These are phyloP conservation scores for Purshia tridentata DNA, from an alignment of 306 rosid species.

Conservation along the genomic window DNA sequence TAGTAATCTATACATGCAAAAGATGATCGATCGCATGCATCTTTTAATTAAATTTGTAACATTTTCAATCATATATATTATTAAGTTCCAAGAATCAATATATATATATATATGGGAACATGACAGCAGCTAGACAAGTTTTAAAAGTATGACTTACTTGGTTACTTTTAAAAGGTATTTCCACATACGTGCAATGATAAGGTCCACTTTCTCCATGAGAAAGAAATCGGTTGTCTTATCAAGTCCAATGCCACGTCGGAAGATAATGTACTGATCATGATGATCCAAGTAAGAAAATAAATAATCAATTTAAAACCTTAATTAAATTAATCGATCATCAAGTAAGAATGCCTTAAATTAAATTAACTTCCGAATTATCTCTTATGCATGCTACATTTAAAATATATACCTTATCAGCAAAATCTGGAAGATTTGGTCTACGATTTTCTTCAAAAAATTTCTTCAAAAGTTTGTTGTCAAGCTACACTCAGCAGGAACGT, in stretches of 20 bases:
- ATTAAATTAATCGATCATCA: too few relatives aligned
- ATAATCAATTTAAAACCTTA: too few relatives aligned
- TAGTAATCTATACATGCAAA: too few relatives aligned
- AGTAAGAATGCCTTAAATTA: neutral
- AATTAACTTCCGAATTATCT: neutral
- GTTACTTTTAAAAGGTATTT: slow-evolving; percentile 58
- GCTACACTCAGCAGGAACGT: slow-evolving; percentile 50
- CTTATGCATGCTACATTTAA: slow-evolving; percentile 15
- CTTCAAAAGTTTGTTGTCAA: slow-evolving; percentile 77
- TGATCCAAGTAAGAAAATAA: slow-evolving; percentile 22
- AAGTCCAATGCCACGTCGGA: slow-evolving; percentile 85
- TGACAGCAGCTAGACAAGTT: too few relatives aligned
- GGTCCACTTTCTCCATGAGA: slow-evolving; percentile 91
- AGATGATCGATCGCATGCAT: too few relatives aligned
- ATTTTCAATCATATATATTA: too few relatives aligned
- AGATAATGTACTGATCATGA: slow-evolving; percentile 64
- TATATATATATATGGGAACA: too few relatives aligned
- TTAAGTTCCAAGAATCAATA: too few relatives aligned
- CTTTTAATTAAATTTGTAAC: too few relatives aligned
- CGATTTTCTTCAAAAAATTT: slow-evolving; percentile 68
- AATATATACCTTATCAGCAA: slow-evolving; percentile 71
- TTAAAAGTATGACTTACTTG: slow-evolving; percentile 46
- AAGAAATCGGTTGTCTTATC: slow-evolving; percentile 81
- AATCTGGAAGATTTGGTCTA: slow-evolving; percentile 65
- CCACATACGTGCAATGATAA: slow-evolving; percentile 80